Evolutionary conservation across 2,329 filamentous ascomycete genomes (phyloP), one percentile per base, ranked within the genome.

Genomic region (Colletotrichum zoysiae): DNA sequence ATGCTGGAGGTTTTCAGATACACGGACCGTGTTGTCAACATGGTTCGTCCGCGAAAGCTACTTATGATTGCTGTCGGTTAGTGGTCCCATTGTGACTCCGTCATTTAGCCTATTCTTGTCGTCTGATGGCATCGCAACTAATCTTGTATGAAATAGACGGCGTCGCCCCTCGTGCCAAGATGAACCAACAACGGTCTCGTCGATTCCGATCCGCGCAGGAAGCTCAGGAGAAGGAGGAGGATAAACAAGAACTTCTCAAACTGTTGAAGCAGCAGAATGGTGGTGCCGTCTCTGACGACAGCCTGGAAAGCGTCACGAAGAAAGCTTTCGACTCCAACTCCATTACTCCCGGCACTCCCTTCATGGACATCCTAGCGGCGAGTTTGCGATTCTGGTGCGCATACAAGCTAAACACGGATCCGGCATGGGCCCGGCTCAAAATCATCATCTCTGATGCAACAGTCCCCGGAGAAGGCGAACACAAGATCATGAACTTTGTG

Each of bases 401-500:
- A 65, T 98, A 98, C 85, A 99, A 99, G 84, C 89, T 98, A 75
- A 98, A 97, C 82, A 98, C 94, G 35, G 96, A 99, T 81, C 95
- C 95, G 42, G 94, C 92, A 61, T 99, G 97, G 97, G 93, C 93
- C 74, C 95, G 95, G 81, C 86, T 98, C 81, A 99, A 99, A 86
- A 89, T 99, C 81, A 97, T 99, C 82, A 98, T 99, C 76, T 99
- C 96, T 11, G 96, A 99, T 85, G 95, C 96, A 65, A 98, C 95
- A 51, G 95, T 99, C 50, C 96, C 96, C 66, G 96, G 96, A 79
- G 96, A 99, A 84, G 96, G 96, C 80, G 96, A 99, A 84, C 96
- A 99, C 82, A 99, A 99, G 83, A 98, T 99, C 79, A 99, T 99
- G 96, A 92, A 96, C 76, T 99, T 98, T 81, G 90, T 99, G 75